phyloP scores from a whole-genome alignment of 441 rosid species.

The Sinapis alba region DNA sequence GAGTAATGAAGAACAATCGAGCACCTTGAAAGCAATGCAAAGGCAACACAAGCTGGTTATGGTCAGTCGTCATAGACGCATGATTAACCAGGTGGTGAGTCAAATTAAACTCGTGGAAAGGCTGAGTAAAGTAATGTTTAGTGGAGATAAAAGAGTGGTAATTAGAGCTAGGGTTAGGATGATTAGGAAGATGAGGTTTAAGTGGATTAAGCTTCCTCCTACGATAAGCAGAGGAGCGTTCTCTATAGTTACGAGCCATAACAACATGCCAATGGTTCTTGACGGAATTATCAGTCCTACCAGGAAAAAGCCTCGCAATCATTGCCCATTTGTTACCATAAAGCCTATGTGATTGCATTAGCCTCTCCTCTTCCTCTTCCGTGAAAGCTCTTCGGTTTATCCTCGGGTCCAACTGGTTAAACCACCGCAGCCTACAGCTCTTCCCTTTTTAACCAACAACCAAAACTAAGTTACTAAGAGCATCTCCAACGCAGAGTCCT shows the following conservation, averaged over 20 bases:
- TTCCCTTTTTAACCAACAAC: constrained; percentile 56
- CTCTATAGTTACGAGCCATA: constrained; percentile 84
- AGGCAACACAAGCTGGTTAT: constrained; percentile 41
- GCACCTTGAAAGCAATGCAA: constrained; percentile 62
- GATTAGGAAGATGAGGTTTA: constrained; percentile 31
- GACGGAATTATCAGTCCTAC: constrained; percentile 95
- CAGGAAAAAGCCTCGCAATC: constrained; percentile 90
- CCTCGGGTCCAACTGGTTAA: constrained; percentile 94
- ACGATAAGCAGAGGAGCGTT: constrained; percentile 69
- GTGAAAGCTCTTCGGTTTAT: constrained; percentile 80
- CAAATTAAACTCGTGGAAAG: constrained; percentile 43
- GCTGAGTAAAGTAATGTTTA: constrained; percentile 37
- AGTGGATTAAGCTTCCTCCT: constrained; percentile 55
- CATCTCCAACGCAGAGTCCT: no score
- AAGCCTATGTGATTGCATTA: constrained; percentile 70
- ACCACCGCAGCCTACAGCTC: constrained; percentile 97
- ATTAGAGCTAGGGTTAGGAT: constrained; percentile 39
- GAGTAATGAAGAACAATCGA: constrained; percentile 15
- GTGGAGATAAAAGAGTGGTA: constrained; percentile 30
- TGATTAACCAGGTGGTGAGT: constrained; percentile 23
- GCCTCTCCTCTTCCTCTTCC: constrained; percentile 91
- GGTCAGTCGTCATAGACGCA: constrained; percentile 20
- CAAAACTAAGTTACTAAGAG: constrained; percentile 2
- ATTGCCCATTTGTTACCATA: constrained; percentile 97
- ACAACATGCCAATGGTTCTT: constrained; percentile 99